Conservation (phyloP, 257 asterid species). For the Nicotiana benthamiana region DNA sequence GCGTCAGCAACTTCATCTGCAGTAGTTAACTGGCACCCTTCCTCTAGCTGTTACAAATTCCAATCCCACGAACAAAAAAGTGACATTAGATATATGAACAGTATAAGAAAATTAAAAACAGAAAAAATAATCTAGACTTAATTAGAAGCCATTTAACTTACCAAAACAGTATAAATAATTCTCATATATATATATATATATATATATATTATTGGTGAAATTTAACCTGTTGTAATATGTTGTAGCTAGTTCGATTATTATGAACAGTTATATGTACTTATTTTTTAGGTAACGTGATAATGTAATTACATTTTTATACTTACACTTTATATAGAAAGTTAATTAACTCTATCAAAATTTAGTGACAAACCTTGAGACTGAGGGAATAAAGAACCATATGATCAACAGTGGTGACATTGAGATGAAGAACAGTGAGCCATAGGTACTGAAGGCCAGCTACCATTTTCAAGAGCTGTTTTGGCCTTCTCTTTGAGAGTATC, state of each 20-base stretch:
- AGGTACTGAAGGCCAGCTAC: conserved; percentile 35
- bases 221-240: not conserved
- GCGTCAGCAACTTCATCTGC: conserved; percentile 45
- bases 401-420: conserved; percentile 35
- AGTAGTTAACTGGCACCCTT: conserved; percentile 38
- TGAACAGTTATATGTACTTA: not conserved
- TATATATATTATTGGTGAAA: not conserved
- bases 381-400: conserved; percentile 35
- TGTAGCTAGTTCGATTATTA: not conserved
- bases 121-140: not conserved
- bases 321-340: not conserved
- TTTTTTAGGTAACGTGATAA: not conserved
- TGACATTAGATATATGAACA: not conserved
- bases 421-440: conserved; percentile 37
- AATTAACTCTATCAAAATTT: not conserved
- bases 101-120: not conserved
- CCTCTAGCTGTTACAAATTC: conserved; percentile 28
- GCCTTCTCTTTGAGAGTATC: conserved; percentile 30
- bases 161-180: too few species aligned
- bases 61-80: not conserved
- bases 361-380: conserved; percentile 30
- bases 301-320: not conserved
- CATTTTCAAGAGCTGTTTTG: conserved; percentile 36
- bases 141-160: too few species aligned
- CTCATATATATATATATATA: too few species aligned